Base-by-base conservation (phyloP, 306 rosid genomes). In the Malus sieversii region DNA sequence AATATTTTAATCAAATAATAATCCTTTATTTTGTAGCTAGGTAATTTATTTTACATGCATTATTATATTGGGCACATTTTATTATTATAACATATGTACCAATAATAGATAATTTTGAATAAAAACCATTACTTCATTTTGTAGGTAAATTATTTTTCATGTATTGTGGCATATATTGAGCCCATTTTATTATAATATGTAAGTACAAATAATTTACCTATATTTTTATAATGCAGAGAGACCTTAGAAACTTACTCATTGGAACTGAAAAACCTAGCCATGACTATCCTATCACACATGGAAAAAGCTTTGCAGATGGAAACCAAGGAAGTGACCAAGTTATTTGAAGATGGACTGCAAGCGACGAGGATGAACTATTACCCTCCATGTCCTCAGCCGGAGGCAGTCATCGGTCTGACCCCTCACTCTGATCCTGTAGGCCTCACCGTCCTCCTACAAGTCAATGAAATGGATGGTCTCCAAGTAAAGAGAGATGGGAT, bases 351-450 rank as follows among this genome's bases (percentile, higher is more conserved):
- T 52, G 83, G 74, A 13, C 2, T 32, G 19, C 83, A 87, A 46
- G 9, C 77, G 8, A 81, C 83, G 83, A 81, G 87, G 71, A 74
- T 87, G 77, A 87, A 85, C 83, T 85, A 81, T 51, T 87, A 81
- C 55, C 89, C 89, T 45, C 86, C 83, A 10, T 87, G 91, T 65
- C 85, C 89, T 11, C 61, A 79, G 46, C 86, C 89, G 2, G 86
- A 77, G 62, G 18, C 74, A 52, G 86, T 79, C 20, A 83, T 85
- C 23, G 89, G 89, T 25, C 66, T 85, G 0, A 66, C 72, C 12
- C 85, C 90, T 45, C 88, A 87, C 55, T 87, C 90, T 2, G 88
- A 87, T 64, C 16, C 69, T 3, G 66, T 11, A 2, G 84, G 81
- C 5, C 70, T 87, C 6, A 85, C 84, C 51, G 82, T 87, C 9